Conservation (phyloP, 2,329 filamentous ascomycete species). For the Aspergillus ruber region DNA sequence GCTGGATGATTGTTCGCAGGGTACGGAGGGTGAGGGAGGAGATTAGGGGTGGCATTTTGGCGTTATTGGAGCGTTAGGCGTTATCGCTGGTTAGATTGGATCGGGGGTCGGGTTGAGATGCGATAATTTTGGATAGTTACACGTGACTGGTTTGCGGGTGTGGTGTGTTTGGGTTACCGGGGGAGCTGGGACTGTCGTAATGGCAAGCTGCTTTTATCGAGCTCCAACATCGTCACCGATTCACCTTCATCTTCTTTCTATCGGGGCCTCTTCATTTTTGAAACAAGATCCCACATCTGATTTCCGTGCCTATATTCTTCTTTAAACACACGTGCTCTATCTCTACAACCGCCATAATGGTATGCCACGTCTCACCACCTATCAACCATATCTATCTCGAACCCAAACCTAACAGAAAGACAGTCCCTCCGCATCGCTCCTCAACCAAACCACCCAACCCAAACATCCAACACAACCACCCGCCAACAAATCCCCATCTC, state of each 20-base stretch:
- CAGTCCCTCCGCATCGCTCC: constrained; percentile 90
- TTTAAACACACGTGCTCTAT: too few relatives aligned
- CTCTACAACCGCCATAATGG: constrained; percentile 25
- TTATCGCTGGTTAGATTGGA: background rate
- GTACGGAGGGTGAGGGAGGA: constrained; percentile 29
- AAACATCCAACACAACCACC: constrained; percentile 59
- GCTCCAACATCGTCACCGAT: constrained; percentile 14
- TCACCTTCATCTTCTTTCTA: constrained; percentile 5
- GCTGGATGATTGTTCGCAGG: constrained; percentile 27
- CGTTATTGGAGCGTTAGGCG: too few relatives aligned
- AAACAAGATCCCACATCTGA: too few relatives aligned
- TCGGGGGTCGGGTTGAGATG: background rate
- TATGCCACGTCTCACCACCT: constrained; percentile 11
- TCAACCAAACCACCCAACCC: constrained; percentile 57
- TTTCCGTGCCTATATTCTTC: too few relatives aligned
- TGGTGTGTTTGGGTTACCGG: constrained; percentile 20
- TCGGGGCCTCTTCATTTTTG: too few relatives aligned
- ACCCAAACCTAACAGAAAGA: constrained; percentile 2
- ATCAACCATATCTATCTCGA: constrained; percentile 1
- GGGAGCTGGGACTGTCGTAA: constrained; percentile 33
- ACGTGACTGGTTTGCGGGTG: constrained; percentile 22
- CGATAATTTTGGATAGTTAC: constrained; percentile 5
- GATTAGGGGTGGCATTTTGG: constrained; percentile 28
- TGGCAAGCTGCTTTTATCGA: constrained; percentile 9
- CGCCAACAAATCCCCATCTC: constrained; percentile 45